Base-by-base conservation (phyloP, 2,329 filamentous ascomycete genomes). In the Talaromyces sp. region DNA sequence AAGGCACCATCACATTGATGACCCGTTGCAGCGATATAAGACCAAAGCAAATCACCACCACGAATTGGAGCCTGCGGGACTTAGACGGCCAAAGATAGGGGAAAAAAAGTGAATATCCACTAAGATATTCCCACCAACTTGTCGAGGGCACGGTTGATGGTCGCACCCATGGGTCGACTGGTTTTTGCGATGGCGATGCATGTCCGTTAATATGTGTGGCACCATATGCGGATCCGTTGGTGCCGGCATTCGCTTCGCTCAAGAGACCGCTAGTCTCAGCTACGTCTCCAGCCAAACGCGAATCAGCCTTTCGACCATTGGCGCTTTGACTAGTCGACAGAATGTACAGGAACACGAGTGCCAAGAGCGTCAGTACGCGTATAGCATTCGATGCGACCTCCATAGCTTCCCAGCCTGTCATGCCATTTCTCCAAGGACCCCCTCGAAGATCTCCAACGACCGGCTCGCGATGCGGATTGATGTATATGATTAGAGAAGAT, bases 71-170 rank as follows among this genome's bases (percentile, higher is more conserved):
- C 66, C 82, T 84, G 40, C 82, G 79, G 58, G 91, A 88, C 71
- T 93, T 93, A 70, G 88, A 89, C 0, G 95, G 95, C 95, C 95
- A 99, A 63, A 98, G 85, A 73, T 98, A 99, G 0, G 93, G 93
- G 74, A 98, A 96, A 77, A 99, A 96, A 58, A 97, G 82, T 12
- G 89, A 90, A 76, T 98, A 99, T 52, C 93, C 92, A 66, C 89
- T 88, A 65, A 97, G 81, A 75, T 99, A 99, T 73, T 98, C 93
- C 87, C 90, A 96, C 95, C 95, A 99, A 59, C 88, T 95, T 68
- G 90, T 92, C 68, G 90, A 90, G 2, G 92, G 93, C 8, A 92
- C 85, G 67, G 91, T 93, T 40, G 89, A 89, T 1, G 93, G 93
- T 68, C 93, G 89, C 75, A 96, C 96, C 82, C 96, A 98, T 5